phyloP scores from a whole-genome alignment of 257 asterid species.

The Linaria vulgaris region DNA sequence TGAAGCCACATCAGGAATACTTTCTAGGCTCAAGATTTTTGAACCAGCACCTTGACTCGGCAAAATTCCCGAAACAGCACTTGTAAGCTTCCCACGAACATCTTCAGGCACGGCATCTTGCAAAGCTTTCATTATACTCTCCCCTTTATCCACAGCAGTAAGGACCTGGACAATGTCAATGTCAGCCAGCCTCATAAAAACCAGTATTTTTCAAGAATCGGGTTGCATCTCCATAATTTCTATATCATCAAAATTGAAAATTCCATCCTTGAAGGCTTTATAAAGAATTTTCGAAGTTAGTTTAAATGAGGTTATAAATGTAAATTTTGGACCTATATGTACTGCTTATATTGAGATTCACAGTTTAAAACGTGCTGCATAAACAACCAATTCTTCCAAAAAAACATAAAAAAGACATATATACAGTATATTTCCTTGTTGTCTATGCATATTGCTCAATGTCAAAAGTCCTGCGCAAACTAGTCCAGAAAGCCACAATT shows the following conservation, averaged over 20 bases:
- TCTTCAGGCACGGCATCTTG: conserved; percentile 97
- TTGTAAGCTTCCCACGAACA: conserved; percentile 82
- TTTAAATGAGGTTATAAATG: conserved; percentile 5
- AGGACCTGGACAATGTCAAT: conserved; percentile 62
- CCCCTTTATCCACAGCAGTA: conserved; percentile 82
- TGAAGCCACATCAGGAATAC: conserved; percentile 42
- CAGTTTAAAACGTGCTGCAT: neutral
- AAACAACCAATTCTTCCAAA: neutral
- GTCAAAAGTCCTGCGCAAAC: conserved; percentile 14
- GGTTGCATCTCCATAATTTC: neutral
- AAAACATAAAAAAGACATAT: neutral
- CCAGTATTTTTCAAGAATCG: conserved; percentile 8
- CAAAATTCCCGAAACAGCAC: conserved; percentile 68
- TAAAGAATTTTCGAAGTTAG: conserved; percentile 4
- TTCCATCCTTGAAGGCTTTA: conserved; percentile 7
- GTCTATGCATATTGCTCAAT: conserved; percentile 7
- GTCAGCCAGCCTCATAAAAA: neutral
- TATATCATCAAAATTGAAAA: conserved; percentile 10
- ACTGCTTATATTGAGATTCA: neutral
- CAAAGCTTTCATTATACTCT: conserved; percentile 80
- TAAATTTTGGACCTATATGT: neutral
- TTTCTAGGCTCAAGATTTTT: conserved; percentile 46
- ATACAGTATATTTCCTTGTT: neutral
- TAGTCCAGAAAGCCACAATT: conserved; percentile 8
- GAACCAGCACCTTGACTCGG: conserved; percentile 53